Evolutionary conservation across 768 basidiomycete genomes (phyloP).

Genomic region (Exsudoporus frostii): DNA sequence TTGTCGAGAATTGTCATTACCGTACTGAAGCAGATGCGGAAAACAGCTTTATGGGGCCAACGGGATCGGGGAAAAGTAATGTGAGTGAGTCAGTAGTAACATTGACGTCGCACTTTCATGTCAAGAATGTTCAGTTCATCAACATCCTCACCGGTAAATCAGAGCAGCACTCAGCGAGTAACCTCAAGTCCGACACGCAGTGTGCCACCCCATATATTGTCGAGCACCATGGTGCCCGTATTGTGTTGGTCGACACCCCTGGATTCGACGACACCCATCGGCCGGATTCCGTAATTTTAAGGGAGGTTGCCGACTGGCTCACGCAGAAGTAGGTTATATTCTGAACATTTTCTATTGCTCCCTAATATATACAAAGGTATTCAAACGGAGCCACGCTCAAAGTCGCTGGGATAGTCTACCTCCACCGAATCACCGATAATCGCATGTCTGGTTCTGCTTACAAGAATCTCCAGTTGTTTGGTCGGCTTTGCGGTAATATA

Average conservation of each 20-base stretch:
- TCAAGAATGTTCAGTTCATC: slow-evolving; percentile 7
- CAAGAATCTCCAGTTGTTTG: slow-evolving; percentile 34
- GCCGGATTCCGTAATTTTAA: slow-evolving; percentile 9
- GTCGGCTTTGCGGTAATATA: slow-evolving; percentile 33
- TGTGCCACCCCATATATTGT: slow-evolving; percentile 2
- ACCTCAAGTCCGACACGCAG: slow-evolving; percentile 13
- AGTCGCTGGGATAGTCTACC: slow-evolving; percentile 33
- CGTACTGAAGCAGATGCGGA: neutral
- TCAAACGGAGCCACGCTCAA: neutral
- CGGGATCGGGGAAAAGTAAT: slow-evolving; percentile 24
- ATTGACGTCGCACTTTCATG: neutral
- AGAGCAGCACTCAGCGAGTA: neutral
- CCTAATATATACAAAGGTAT: slow-evolving; percentile 4
- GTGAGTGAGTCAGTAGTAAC: slow-evolving; percentile 2
- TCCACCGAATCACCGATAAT: slow-evolving; percentile 35
- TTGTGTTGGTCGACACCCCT: slow-evolving; percentile 22
- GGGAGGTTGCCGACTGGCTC: slow-evolving; percentile 16
- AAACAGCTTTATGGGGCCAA: slow-evolving; percentile 24
- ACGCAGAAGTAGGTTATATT: slow-evolving; percentile 11
- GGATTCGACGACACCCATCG: slow-evolving; percentile 22
- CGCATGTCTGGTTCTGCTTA: slow-evolving; percentile 31
- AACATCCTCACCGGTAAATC: slow-evolving; percentile 6
- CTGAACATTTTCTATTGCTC: neutral
- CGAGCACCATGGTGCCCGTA: neutral
- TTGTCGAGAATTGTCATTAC: neutral